Evolutionary conservation across 1,139 yeast species (phyloP).

Genomic region (Suhomyces coccinellae): DNA sequence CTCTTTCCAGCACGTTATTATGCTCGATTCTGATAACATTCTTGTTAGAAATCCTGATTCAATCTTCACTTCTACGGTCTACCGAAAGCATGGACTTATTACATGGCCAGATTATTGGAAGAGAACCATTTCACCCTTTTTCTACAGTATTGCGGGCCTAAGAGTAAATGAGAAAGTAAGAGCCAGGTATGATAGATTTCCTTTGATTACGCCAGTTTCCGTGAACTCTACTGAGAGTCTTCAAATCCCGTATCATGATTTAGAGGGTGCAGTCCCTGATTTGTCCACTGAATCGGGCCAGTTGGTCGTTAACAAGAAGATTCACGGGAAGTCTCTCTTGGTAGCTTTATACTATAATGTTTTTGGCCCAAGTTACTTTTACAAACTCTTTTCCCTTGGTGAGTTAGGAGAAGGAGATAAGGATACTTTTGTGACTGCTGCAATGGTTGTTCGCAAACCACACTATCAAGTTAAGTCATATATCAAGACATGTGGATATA

Average conservation of each 20-base stretch:
- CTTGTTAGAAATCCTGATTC: conserved; percentile 37
- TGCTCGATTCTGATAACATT: conserved; percentile 46
- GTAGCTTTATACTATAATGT: conserved; percentile 56
- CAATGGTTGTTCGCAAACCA: conserved; percentile 42
- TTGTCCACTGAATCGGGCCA: conserved; percentile 66
- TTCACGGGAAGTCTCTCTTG: conserved; percentile 52
- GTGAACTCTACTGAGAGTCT: conserved; percentile 7
- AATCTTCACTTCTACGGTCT: conserved; percentile 56
- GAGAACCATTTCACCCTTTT: conserved; percentile 66
- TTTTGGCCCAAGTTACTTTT: conserved; percentile 57
- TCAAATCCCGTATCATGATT: conserved; percentile 44
- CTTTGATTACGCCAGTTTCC: conserved; percentile 10
- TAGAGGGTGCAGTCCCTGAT: conserved; percentile 58
- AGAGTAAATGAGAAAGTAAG: conserved; percentile 33
- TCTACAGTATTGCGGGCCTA: conserved; percentile 63
- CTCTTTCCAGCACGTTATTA: conserved; percentile 41
- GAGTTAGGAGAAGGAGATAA: conserved; percentile 68
- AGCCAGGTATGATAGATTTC: conserved; percentile 19
- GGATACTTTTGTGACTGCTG: conserved; percentile 63
- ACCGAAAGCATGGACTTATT: conserved; percentile 55
- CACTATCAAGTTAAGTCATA: conserved; percentile 52
- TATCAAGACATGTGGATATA: conserved; percentile 35
- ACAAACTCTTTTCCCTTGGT: conserved; percentile 58
- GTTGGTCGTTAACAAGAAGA: conserved; percentile 50
- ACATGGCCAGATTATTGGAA: conserved; percentile 88